Conservation (phyloP, 108 stramenopile species). For the Ochromonas danica region DNA sequence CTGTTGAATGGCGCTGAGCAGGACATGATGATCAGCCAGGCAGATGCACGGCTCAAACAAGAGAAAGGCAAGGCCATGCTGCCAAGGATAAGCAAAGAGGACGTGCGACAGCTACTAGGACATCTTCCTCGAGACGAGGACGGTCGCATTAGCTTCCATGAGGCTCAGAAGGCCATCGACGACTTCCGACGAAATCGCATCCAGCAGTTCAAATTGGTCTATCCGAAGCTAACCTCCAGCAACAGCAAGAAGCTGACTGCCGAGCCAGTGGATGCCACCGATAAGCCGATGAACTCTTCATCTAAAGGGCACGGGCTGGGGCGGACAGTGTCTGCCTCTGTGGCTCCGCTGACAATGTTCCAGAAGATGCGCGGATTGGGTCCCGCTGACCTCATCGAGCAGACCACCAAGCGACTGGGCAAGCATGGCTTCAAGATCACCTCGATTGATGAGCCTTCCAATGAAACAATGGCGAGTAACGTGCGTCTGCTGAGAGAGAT, state of each 20-base stretch:
- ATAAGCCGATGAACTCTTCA: conserved; percentile 7
- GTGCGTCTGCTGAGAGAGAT: conserved; percentile 51
- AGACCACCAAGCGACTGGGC: conserved; percentile 53
- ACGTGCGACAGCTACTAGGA: conserved; percentile 44
- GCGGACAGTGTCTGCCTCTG: conserved; percentile 38
- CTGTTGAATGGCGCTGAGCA: conserved; percentile 43
- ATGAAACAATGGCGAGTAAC: conserved; percentile 46
- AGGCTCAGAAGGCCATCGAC: conserved; percentile 48
- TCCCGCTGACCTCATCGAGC: conserved; percentile 44
- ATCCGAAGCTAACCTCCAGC: conserved; percentile 34
- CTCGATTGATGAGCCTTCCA: conserved; percentile 47
- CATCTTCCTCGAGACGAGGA: conserved; percentile 39
- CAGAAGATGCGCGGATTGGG: conserved; percentile 45
- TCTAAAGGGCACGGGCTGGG: conserved; percentile 20
- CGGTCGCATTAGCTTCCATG: conserved; percentile 53
- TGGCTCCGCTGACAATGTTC: conserved; percentile 61
- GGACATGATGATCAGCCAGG: conserved; percentile 54
- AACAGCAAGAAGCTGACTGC: conserved; percentile 8
- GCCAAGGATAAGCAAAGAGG: conserved; percentile 44
- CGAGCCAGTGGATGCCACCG: conserved; percentile 6
- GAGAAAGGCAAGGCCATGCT: conserved; percentile 42
- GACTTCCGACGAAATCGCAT: conserved; percentile 48
- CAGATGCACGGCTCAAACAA: conserved; percentile 47
- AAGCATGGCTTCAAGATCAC: conserved; percentile 56
- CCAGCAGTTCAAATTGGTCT: conserved; percentile 47